Percentiles rank a stretch among this genome's conserved stretches.
phyloP scores from a whole-genome alignment of 2,329 filamentous ascomycete species.

The Neonectria faginata region DNA sequence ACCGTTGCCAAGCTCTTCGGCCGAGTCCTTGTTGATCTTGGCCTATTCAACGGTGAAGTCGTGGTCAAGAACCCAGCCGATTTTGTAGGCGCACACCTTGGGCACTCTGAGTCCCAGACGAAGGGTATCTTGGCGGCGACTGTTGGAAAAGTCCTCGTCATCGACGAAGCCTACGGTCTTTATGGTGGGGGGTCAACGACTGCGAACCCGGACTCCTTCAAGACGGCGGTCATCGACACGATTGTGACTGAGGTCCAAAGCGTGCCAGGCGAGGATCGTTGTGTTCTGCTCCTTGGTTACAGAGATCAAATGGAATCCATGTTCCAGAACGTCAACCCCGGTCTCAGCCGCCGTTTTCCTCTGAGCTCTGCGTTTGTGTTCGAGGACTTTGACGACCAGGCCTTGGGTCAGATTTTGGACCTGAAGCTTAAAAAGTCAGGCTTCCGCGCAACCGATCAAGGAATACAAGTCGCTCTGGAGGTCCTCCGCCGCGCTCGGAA shows the following conservation, averaged over 20 bases:
- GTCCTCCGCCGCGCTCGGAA: slow-evolving; percentile 71
- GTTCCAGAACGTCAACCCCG: slow-evolving; percentile 81
- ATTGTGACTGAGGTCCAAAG: slow-evolving; percentile 80
- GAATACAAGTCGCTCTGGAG: slow-evolving; percentile 66
- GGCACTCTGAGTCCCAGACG: slow-evolving; percentile 76
- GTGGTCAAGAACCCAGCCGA: slow-evolving; percentile 79
- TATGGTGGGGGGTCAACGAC: slow-evolving; percentile 56
- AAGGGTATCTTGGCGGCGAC: slow-evolving; percentile 77
- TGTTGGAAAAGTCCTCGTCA: slow-evolving; percentile 79
- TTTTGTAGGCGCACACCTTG: slow-evolving; percentile 73
- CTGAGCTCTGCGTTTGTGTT: slow-evolving; percentile 74
- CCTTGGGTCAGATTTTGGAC: slow-evolving; percentile 70
- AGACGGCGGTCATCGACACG: slow-evolving; percentile 76
- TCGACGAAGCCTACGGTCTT: slow-evolving; percentile 83
- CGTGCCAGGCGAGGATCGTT: slow-evolving; percentile 76
- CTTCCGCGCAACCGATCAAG: slow-evolving; percentile 64
- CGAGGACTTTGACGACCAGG: slow-evolving; percentile 71
- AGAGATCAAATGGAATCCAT: slow-evolving; percentile 75
- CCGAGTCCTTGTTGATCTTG: slow-evolving; percentile 74
- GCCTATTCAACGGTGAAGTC: slow-evolving; percentile 77
- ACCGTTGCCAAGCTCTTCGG: slow-evolving; percentile 81
- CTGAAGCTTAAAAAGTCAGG: slow-evolving; percentile 70
- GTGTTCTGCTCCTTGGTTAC: slow-evolving; percentile 79
- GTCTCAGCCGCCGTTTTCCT: slow-evolving; percentile 74
- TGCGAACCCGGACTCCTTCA: slow-evolving; percentile 57